Conservation (phyloP, 768 basidiomycete genomes). For the Coprinopsis cinerea region DNA sequence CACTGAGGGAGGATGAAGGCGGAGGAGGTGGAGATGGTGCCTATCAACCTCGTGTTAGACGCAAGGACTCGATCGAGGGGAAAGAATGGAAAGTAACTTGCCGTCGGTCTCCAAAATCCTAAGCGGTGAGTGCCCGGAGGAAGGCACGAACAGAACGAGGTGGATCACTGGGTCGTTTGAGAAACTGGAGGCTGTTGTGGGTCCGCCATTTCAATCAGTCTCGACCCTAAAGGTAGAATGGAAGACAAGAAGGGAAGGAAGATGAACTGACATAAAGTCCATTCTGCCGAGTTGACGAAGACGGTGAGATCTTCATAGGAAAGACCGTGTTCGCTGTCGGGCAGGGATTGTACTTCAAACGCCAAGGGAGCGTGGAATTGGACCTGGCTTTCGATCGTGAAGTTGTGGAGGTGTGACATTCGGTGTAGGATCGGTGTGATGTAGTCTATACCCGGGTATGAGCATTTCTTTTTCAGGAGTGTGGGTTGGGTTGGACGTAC, state of each 20-base stretch:
- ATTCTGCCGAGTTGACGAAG: constrained; percentile 94
- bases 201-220: no score
- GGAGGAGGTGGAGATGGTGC: constrained; percentile 39
- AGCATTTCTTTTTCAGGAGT: background rate
- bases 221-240: no score
- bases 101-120: constrained; percentile 54
- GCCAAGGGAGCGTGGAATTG: constrained; percentile 89
- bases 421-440: constrained; percentile 58
- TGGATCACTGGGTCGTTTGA: constrained; percentile 93
- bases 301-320: constrained; percentile 82
- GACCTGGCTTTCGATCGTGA: constrained; percentile 91
- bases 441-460: constrained; percentile 42
- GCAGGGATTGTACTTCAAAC: constrained; percentile 52
- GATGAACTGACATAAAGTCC: constrained; percentile 71
- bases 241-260: background rate
- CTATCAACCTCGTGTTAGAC: constrained; percentile 26
- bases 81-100: constrained; percentile 16
- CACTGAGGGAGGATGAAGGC: constrained; percentile 92
- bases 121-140: constrained; percentile 60
- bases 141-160: constrained; percentile 87
- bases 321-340: constrained; percentile 46
- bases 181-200: constrained; percentile 70
- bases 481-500: constrained; percentile 38
- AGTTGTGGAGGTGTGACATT: constrained; percentile 73
- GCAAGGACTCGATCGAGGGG: background rate